Percentiles rank a stretch among this genome's conserved stretches.
Conservation (phyloP, 2,329 filamentous ascomycete species). For the Tolypocladium endophyticum region DNA sequence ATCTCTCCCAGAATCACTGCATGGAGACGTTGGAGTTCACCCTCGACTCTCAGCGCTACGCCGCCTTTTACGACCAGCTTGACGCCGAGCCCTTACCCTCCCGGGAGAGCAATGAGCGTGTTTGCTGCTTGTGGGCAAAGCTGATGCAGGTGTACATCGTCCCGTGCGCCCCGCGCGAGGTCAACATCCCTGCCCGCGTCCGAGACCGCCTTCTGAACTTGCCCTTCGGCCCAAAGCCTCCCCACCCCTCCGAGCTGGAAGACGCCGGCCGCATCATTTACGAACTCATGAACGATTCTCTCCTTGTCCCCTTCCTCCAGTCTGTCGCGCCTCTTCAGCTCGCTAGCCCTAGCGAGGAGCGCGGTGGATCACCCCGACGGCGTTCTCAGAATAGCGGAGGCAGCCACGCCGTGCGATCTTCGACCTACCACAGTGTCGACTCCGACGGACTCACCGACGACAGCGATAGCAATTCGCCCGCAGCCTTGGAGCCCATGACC, state of each 20-base stretch:
- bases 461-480: slow-evolving; percentile 48
- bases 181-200: slow-evolving; percentile 80
- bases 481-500: slow-evolving; percentile 54
- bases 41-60: slow-evolving; percentile 82
- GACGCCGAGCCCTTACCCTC: slow-evolving; percentile 25
- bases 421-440: slow-evolving; percentile 35
- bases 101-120: slow-evolving; percentile 45
- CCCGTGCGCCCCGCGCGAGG: slow-evolving; percentile 74
- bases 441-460: slow-evolving; percentile 52
- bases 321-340: slow-evolving; percentile 32
- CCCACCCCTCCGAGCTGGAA: slow-evolving; percentile 64
- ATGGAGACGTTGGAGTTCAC: slow-evolving; percentile 95
- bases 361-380: slow-evolving; percentile 27
- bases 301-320: slow-evolving; percentile 85
- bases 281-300: slow-evolving; percentile 95
- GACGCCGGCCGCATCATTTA: slow-evolving; percentile 80
- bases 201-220: slow-evolving; percentile 64
- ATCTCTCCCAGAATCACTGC: slow-evolving; percentile 93
- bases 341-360: slow-evolving; percentile 24
- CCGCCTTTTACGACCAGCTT: slow-evolving; percentile 41
- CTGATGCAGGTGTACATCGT: slow-evolving; percentile 84
- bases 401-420: slow-evolving; percentile 13
- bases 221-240: slow-evolving; percentile 49
- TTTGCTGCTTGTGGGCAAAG: slow-evolving; percentile 76
- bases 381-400: slow-evolving; percentile 1